Evolutionary conservation across 345 rosid species (phyloP).

Genomic region (Pelargonium nanum): DNA sequence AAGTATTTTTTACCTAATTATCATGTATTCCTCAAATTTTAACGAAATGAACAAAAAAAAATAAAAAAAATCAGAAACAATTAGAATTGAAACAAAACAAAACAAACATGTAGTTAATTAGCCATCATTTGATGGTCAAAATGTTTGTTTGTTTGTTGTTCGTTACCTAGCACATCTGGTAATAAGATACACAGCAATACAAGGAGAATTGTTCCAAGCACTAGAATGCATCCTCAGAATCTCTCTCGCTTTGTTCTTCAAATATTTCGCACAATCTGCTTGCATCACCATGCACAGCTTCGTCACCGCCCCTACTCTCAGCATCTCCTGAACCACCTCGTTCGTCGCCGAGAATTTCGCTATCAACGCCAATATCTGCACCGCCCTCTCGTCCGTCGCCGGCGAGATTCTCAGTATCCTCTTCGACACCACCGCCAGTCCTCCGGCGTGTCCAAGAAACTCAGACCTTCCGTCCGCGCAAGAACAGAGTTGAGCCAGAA

Average conservation of each 20-base stretch:
- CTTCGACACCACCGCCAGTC: slow-evolving; percentile 39
- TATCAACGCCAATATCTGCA: slow-evolving; percentile 26
- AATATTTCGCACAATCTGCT: slow-evolving; percentile 29
- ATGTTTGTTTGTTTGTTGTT: too few species aligned
- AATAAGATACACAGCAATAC: slow-evolving; percentile 39
- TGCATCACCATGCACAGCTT: slow-evolving; percentile 56
- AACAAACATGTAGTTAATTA: neutral
- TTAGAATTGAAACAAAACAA: too few species aligned
- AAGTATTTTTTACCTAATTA: too few species aligned
- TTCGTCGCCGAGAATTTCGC: slow-evolving; percentile 23
- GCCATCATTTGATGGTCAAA: too few species aligned
- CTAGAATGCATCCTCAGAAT: slow-evolving; percentile 34
- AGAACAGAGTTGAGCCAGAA: slow-evolving; percentile 33
- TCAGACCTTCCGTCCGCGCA: slow-evolving; percentile 39
- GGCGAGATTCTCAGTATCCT: slow-evolving; percentile 44
- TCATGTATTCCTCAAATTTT: too few species aligned
- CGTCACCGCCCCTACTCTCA: slow-evolving; percentile 49
- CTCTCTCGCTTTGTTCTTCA: slow-evolving; percentile 38
- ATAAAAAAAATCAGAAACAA: too few species aligned
- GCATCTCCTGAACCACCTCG: slow-evolving; percentile 37
- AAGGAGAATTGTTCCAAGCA: slow-evolving; percentile 52
- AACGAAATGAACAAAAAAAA: too few species aligned
- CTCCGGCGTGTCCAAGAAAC: slow-evolving; percentile 32
- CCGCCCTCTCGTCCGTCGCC: slow-evolving; percentile 32
- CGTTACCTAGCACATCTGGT: slow-evolving; percentile 24